Evolutionary conservation across 345 rosid genomes (phyloP), one percentile per base, ranked within the genome.

Genomic region (Eucalyptus pumila): DNA sequence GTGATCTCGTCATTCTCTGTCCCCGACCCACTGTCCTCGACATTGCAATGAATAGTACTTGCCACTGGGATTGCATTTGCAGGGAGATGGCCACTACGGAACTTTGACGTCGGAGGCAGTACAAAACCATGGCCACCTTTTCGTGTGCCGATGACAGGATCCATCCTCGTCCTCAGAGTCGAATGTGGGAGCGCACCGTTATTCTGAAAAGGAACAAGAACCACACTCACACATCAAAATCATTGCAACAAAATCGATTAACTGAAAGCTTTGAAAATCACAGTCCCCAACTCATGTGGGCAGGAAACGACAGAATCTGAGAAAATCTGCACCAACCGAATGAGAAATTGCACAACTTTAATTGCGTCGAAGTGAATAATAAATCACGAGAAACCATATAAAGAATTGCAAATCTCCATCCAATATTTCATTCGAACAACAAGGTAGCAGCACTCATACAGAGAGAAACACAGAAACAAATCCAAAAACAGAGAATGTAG

Each of bases 1-100:
- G 93, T 92, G 50, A 92, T 91, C 91, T 90, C 87, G 48, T 94
- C 97, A 92, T 93, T 95, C 76, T 95, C 97, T 76, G 99, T 95
- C 76, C 90, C 95, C 12, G 96, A 93, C 30, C 89, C 92, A 89
- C 91, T 93, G 54, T 89, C 93, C 24, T 92, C 94, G 32, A 88
- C 88, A 58, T 90, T 93, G 14, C 88, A 89, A 3, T 88, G 89
- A 80, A 93, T 86, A 80, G 94, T 87, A 86, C 93, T 92, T 32
- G 96, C 89, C 51, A 95, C 91, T 14, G 95, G 92, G 24, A 94
- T 92, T 24, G 95, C 93, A 50, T 91, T 92, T 19, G 95, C 83
- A 4, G 96, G 95, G 10, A 95, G 91, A 92, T 91, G 95, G 19
- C 96, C 95, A 14, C 97, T 94, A 83, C 94, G 93, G 89, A 96